A percentile compares a stretch with the other conserved stretches of the same genome.
Conservation (phyloP, 768 basidiomycete genomes). For the Hericium alpestre region DNA sequence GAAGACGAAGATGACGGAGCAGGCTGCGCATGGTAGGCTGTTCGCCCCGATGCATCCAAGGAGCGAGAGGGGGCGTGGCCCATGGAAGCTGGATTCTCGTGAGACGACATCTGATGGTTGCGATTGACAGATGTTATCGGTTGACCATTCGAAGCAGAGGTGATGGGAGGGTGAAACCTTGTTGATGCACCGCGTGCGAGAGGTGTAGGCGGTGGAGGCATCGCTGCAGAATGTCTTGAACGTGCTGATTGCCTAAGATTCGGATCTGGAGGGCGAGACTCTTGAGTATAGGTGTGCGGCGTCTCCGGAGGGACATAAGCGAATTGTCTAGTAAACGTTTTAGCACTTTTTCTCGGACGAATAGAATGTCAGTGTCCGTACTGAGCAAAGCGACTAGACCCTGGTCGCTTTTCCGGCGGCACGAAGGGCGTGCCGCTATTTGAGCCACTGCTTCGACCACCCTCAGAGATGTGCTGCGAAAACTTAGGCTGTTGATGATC, state of each 20-base stretch:
- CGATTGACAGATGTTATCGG: not conserved
- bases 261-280: slow-evolving; percentile 15
- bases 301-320: slow-evolving; percentile 46
- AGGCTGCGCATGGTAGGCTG: not conserved
- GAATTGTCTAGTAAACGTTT: slow-evolving; percentile 41
- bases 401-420: slow-evolving; percentile 28
- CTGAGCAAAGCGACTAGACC: slow-evolving; percentile 42
- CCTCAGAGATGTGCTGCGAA: slow-evolving; percentile 16
- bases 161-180: too few relatives aligned
- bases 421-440: not conserved
- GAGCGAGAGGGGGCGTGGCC: slow-evolving; percentile 12
- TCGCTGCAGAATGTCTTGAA: slow-evolving; percentile 18
- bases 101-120: slow-evolving; percentile 7
- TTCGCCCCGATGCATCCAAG: not conserved
- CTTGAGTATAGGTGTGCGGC: slow-evolving; percentile 28
- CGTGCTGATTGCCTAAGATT: slow-evolving; percentile 2
- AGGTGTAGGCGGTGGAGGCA: slow-evolving; percentile 48
- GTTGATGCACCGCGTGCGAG: slow-evolving; percentile 7
- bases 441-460: not conserved
- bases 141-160: not conserved
- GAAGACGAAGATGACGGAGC: not conserved
- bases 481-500: slow-evolving; percentile 43
- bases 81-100: slow-evolving; percentile 21
- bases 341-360: not conserved
- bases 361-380: slow-evolving; percentile 18